Evolutionary conservation across 2,329 filamentous ascomycete genomes (phyloP), one percentile per base, ranked within the genome.

Genomic region (Cyphellophora europaea): DNA sequence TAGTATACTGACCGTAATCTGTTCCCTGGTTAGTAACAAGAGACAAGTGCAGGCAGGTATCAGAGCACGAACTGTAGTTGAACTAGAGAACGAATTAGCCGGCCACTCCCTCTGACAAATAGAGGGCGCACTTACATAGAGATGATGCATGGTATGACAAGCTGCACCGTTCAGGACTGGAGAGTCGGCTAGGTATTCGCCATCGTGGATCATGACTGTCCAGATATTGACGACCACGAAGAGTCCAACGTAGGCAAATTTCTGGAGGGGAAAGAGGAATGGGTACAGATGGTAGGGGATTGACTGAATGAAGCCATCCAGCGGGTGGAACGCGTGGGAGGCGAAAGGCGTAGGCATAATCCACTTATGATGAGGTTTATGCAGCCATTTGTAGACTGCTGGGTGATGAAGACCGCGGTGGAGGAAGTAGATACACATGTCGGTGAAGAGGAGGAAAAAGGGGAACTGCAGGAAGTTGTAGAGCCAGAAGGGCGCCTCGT

Each of bases 331-430:
- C 38, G 89, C 89, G 55, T 94, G 83, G 49, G 81, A 87, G 27
- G 89, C 88, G 58, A 77, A 95, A 1, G 89, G 89, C 3, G 86
- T 93, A 3, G 89, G 89, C 85, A 95, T 93, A 63, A 96, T 95
- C 89, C 89, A 96, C 69, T 94, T 95, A 77, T 96, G 89, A 64
- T 96, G 89, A 47, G 87, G 81, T 75, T 96, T 96, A 74, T 96
- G 89, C 32, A 95, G 71, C 48, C 69, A 69, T 68, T 88, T 93
- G 74, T 96, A 96, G 49, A 91, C 57, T 30, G 62, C 54, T 11
- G 83, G 83, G 61, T 87, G 79, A 63, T 94, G 87, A 42, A 93
- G 72, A 38, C 75, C 81, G 38, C 87, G 81, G 66, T 93, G 87
- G 52, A 93, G 89, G 72, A 82, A 85, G 71, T 94, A 93, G 65